Evolutionary conservation across 306 rosid species (phyloP).

Genomic region (Fagus sylvatica): DNA sequence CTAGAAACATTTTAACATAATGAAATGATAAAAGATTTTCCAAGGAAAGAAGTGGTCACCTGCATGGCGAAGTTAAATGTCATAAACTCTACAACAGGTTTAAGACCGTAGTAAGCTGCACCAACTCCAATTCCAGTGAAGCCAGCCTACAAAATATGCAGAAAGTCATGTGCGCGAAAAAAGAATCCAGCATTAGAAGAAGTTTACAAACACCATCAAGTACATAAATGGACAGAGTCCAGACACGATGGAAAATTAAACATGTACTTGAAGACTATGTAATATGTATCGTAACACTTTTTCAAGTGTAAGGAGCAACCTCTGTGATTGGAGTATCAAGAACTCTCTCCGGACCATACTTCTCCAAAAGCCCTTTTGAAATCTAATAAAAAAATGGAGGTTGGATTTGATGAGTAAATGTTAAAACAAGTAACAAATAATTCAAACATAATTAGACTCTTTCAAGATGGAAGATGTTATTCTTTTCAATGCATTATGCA

Average conservation of each 20-base stretch:
- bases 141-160: slow-evolving; percentile 76
- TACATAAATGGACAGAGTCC: background rate
- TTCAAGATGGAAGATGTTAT: background rate
- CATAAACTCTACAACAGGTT: slow-evolving; percentile 92
- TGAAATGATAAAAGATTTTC: background rate
- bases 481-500: background rate
- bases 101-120: slow-evolving; percentile 93
- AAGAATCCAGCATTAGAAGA: no score
- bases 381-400: slow-evolving; percentile 40
- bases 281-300: background rate
- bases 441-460: background rate
- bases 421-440: background rate
- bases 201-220: no score
- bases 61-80: slow-evolving; percentile 99
- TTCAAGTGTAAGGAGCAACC: slow-evolving; percentile 49
- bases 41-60: slow-evolving; percentile 45
- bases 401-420: background rate
- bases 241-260: slow-evolving; percentile 9
- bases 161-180: background rate
- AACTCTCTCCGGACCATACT: slow-evolving; percentile 98
- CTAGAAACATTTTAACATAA: background rate
- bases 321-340: slow-evolving; percentile 97
- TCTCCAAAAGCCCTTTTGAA: slow-evolving; percentile 85
- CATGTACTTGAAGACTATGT: slow-evolving; percentile 4
- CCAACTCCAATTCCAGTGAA: slow-evolving; percentile 99